Evolutionary conservation across 164 flowering plant genomes (phyloP).

Genomic region (Amborella trichopoda): DNA sequence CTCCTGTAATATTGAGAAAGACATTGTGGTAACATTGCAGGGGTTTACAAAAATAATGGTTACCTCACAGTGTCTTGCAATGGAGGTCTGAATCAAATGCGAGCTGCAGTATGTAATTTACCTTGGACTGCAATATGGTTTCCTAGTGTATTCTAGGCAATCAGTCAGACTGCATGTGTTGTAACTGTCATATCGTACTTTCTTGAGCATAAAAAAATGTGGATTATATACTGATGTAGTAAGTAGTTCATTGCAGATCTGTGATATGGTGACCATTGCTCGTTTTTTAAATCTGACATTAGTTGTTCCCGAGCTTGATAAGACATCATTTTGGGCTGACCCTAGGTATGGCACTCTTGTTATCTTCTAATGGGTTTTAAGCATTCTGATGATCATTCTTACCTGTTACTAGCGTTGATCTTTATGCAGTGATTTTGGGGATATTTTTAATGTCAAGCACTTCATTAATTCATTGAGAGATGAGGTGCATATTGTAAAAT

Average conservation of each 20-base stretch:
- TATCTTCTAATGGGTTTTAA: neutral
- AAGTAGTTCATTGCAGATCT: constrained; percentile 51
- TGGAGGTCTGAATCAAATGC: constrained; percentile 99
- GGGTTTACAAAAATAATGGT: constrained; percentile 83
- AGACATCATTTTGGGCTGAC: constrained; percentile 95
- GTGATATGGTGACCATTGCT: constrained; percentile 98
- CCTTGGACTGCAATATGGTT: no score
- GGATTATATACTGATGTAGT: no score
- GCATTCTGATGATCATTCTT: constrained; percentile 3
- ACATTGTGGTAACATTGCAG: no score
- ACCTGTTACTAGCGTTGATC: neutral
- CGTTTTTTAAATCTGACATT: constrained; percentile 81
- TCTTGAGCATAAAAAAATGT: no score
- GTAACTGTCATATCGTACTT: no score
- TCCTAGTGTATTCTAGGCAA: no score
- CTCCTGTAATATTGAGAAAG: no score
- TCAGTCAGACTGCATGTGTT: no score
- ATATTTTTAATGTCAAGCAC: constrained; percentile 76
- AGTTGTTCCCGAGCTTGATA: constrained; percentile 95
- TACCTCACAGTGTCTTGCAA: constrained; percentile 89
- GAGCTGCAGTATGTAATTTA: constrained; percentile 92
- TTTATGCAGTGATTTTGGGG: constrained; percentile 71
- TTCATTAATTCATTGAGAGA: constrained; percentile 87
- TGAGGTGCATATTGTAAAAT: constrained; percentile 68
- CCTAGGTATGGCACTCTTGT: constrained; percentile 46